phyloP scores from a whole-genome alignment of 257 asterid genomes.

The Lycium barbarum region DNA sequence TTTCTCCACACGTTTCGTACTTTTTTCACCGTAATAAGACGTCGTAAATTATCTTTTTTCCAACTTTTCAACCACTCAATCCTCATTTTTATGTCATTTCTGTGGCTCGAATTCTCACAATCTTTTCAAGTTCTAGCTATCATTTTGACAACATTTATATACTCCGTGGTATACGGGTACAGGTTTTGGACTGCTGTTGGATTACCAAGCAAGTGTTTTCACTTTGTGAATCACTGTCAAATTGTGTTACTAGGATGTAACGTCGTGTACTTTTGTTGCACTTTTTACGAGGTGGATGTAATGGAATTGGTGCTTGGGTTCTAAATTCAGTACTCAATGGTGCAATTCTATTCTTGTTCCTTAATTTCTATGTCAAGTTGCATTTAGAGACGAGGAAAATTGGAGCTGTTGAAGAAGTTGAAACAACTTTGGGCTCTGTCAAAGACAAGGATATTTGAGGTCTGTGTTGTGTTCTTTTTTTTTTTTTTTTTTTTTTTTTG shows the following conservation, averaged over 20 bases:
- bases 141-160: slow-evolving; percentile 57
- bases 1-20: slow-evolving; percentile 74
- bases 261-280: slow-evolving; percentile 60
- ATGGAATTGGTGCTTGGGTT: slow-evolving; percentile 87
- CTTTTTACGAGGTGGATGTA: slow-evolving; percentile 78
- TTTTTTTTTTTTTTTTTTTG: neutral
- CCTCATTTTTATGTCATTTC: slow-evolving; percentile 63
- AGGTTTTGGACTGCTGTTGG: slow-evolving; percentile 90
- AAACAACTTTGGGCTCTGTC: slow-evolving; percentile 25
- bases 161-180: slow-evolving; percentile 85
- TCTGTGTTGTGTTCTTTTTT: neutral
- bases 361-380: slow-evolving; percentile 64
- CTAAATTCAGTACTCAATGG: slow-evolving; percentile 79
- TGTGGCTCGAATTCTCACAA: slow-evolving; percentile 92
- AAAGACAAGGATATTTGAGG: slow-evolving; percentile 48
- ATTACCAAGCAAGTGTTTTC: slow-evolving; percentile 68
- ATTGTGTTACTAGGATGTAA: slow-evolving; percentile 64
- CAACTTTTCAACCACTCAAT: slow-evolving; percentile 69
- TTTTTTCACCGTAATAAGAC: slow-evolving; percentile 49
- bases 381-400: slow-evolving; percentile 41
- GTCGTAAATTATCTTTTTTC: slow-evolving; percentile 57
- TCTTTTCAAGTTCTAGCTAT: slow-evolving; percentile 80
- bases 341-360: slow-evolving; percentile 60
- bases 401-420: slow-evolving; percentile 31
- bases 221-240: slow-evolving; percentile 79